These are phyloP conservation scores for Penicillium sp. DNA, from an alignment of 2,329 filamentous ascomycete species.

Conservation along the genomic window DNA sequence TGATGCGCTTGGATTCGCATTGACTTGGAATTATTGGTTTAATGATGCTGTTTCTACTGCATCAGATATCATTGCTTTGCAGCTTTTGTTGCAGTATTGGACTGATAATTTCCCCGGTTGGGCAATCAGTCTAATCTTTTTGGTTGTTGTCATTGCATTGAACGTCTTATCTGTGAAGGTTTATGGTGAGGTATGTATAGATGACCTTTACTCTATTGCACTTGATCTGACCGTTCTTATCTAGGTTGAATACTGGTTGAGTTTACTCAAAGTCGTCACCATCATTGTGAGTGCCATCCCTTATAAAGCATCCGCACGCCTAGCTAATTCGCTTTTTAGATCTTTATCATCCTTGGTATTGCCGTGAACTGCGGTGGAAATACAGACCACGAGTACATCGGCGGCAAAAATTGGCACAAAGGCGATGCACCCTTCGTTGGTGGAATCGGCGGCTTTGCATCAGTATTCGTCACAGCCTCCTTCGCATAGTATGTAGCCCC, in stretches of 20 bases:
- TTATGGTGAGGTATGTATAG: constrained; percentile 52
- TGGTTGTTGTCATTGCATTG: constrained; percentile 54
- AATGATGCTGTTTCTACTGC: constrained; percentile 64
- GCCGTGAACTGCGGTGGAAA: constrained; percentile 61
- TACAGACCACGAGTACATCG: constrained; percentile 55
- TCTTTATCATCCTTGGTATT: constrained; percentile 65
- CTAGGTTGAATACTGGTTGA: constrained; percentile 45
- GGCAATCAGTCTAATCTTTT: constrained; percentile 63
- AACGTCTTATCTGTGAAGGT: constrained; percentile 56
- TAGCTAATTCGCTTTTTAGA: constrained; percentile 30
- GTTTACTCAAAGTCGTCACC: constrained; percentile 44
- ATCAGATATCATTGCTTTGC: constrained; percentile 60
- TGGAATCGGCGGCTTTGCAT: constrained; percentile 65
- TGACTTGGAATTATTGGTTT: constrained; percentile 58
- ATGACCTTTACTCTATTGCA: background rate
- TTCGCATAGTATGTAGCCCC: constrained; percentile 54
- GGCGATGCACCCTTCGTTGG: constrained; percentile 64
- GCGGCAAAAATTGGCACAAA: constrained; percentile 58
- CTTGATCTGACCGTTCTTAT: background rate
- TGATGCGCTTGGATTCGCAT: constrained; percentile 46
- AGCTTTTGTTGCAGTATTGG: constrained; percentile 63
- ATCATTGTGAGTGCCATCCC: constrained; percentile 36
- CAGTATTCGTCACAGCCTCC: constrained; percentile 62
- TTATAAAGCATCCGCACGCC: background rate
- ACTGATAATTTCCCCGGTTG: constrained; percentile 62